Evolutionary conservation across 2,329 filamentous ascomycete genomes (phyloP).

Genomic region (Calonectria leucothoes): DNA sequence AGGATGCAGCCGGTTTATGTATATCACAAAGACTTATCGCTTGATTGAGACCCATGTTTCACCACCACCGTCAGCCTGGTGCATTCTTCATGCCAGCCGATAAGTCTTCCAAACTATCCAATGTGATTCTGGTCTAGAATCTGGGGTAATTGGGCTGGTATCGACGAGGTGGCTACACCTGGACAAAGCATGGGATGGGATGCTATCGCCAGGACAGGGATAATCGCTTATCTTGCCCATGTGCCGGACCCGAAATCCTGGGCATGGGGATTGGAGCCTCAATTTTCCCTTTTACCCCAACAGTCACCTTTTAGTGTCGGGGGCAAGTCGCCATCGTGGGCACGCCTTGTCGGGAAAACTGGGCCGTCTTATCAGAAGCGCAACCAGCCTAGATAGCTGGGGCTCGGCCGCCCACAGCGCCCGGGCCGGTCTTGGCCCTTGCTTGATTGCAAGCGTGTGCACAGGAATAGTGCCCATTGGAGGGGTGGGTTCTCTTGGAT

Average conservation of each 20-base stretch:
- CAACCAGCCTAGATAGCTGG: not conserved
- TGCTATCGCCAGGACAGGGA: slow-evolving; percentile 6
- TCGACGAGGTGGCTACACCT: not conserved
- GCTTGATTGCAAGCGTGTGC: not conserved
- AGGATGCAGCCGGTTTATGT: slow-evolving; percentile 7
- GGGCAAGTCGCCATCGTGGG: not conserved
- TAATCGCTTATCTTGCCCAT: slow-evolving; percentile 17
- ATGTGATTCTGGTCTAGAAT: not conserved
- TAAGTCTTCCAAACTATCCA: not conserved
- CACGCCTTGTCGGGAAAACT: not conserved
- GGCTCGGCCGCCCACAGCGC: not conserved
- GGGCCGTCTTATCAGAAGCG: slow-evolving; percentile 13
- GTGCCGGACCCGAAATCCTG: not conserved
- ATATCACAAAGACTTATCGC: slow-evolving; percentile 2
- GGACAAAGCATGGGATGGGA: not conserved
- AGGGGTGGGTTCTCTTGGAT: not conserved
- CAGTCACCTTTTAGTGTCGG: not conserved
- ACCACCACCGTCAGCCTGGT: not conserved
- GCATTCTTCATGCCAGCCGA: not conserved
- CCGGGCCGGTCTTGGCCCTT: slow-evolving; percentile 5
- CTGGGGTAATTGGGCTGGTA: not conserved
- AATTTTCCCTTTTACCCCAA: not conserved
- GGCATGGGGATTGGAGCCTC: not conserved
- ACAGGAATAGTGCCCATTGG: slow-evolving; percentile 3
- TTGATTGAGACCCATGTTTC: not conserved